These are phyloP conservation scores for Xylaria acuta DNA, from an alignment of 495 filamentous ascomycete species.

Conservation along the genomic window DNA sequence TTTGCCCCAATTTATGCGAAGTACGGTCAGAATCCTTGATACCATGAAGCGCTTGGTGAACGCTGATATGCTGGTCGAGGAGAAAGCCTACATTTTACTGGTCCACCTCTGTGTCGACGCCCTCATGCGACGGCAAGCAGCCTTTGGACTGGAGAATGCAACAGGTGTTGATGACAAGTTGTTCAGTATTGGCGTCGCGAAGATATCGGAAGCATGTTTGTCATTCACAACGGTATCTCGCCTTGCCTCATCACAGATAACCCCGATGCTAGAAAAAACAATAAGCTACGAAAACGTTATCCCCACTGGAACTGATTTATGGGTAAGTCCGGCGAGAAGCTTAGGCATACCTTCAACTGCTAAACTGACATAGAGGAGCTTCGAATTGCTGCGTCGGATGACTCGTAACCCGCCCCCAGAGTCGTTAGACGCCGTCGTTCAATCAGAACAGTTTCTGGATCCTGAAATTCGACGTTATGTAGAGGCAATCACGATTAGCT, in stretches of 20 bases:
- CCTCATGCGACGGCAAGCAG: conserved; percentile 16
- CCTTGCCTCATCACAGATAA: conserved; percentile 43
- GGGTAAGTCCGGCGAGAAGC: conserved; percentile 36
- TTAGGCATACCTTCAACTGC: conserved; percentile 7
- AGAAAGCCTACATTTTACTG: conserved; percentile 43
- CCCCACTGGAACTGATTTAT: conserved; percentile 37
- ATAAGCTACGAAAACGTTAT: conserved; percentile 32
- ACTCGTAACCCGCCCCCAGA: conserved; percentile 27
- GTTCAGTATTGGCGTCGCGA: conserved; percentile 39
- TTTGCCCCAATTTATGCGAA: conserved; percentile 36
- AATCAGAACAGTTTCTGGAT: conserved; percentile 40
- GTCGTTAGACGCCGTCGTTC: conserved; percentile 22
- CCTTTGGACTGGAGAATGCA: conserved; percentile 11
- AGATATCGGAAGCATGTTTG: conserved; percentile 41
- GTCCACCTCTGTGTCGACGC: conserved; percentile 43
- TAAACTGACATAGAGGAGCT: conserved; percentile 42
- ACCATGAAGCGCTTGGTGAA: conserved; percentile 20
- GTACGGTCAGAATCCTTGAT: conserved; percentile 36
- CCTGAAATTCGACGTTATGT: conserved; percentile 36
- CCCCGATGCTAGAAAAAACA: conserved; percentile 36
- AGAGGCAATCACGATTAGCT: conserved; percentile 29
- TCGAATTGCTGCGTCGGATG: conserved; percentile 40
- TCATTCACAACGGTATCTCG: conserved; percentile 40
- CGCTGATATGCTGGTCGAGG: conserved; percentile 33
- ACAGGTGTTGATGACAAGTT: conserved; percentile 27